phyloP scores from a whole-genome alignment of 441 rosid species.

The Eruca vesicaria region DNA sequence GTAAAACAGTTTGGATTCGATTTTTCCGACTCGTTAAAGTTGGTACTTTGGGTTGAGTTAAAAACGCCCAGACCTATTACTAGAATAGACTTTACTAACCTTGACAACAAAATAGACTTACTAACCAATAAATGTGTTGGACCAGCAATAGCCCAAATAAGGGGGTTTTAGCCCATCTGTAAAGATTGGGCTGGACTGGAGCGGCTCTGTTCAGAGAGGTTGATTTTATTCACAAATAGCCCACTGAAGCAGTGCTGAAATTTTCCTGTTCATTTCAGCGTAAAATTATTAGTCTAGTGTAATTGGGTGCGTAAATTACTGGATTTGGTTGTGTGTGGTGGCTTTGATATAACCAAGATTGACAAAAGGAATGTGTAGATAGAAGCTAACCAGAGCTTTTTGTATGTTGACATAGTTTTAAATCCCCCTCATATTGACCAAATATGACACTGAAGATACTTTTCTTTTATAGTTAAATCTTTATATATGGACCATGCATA shows the following conservation, averaged over 20 bases:
- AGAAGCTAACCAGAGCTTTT: neutral
- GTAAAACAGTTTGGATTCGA: too few species aligned
- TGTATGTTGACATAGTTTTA: neutral
- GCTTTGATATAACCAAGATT: neutral
- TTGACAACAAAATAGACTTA: neutral
- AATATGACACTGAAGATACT: neutral
- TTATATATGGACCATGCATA: neutral
- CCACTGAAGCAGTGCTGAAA: too few species aligned
- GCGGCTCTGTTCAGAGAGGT: too few species aligned
- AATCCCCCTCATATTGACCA: neutral
- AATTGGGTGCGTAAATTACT: too few species aligned
- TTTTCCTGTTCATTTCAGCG: too few species aligned
- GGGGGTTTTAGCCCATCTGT: neutral
- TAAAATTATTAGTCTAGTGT: too few species aligned
- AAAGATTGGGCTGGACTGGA: neutral
- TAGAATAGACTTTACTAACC: too few species aligned
- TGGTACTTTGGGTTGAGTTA: too few species aligned
- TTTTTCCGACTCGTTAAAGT: too few species aligned
- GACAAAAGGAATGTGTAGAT: neutral
- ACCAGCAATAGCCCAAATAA: conserved; percentile 9
- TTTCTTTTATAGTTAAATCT: neutral
- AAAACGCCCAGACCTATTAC: too few species aligned
- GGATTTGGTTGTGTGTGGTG: too few species aligned
- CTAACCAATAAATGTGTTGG: neutral
- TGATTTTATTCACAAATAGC: too few species aligned